Percentiles rank a stretch among this genome's conserved stretches.
These are phyloP conservation scores for Pulveroboletus frians DNA, from an alignment of 768 basidiomycete genomes.

Conservation along the genomic window DNA sequence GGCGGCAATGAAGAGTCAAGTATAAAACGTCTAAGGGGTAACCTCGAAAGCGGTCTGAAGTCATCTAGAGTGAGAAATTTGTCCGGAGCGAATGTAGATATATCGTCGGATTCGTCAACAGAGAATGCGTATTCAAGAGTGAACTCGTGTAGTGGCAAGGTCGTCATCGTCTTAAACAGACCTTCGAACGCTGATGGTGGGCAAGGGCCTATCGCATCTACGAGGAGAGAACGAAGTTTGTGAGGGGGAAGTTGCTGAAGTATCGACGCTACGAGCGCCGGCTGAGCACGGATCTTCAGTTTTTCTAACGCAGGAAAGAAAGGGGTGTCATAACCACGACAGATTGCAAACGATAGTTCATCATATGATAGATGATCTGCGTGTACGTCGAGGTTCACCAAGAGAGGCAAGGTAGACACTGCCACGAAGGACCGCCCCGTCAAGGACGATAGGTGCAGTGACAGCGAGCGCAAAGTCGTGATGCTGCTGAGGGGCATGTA, in stretches of 20 bases:
- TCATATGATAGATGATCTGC: constrained; percentile 34
- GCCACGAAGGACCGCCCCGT: constrained; percentile 33
- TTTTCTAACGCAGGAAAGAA: constrained; percentile 36
- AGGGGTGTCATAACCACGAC: background rate
- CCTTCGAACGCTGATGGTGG: constrained; percentile 31
- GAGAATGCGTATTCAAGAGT: constrained; percentile 36
- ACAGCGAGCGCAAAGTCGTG: constrained; percentile 32
- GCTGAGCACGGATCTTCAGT: constrained; percentile 38
- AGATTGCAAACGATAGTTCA: constrained; percentile 8
- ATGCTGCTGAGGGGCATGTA: constrained; percentile 32
- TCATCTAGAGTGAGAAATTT: constrained; percentile 25
- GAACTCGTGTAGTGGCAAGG: constrained; percentile 33
- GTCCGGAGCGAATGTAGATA: constrained; percentile 15
- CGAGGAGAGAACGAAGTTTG: constrained; percentile 33
- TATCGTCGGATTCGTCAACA: constrained; percentile 30
- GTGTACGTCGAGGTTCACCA: constrained; percentile 42
- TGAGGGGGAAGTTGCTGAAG: constrained; percentile 31
- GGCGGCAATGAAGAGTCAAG: constrained; percentile 40
- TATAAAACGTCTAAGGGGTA: constrained; percentile 33
- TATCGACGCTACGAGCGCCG: constrained; percentile 32
- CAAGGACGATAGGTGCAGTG: constrained; percentile 39
- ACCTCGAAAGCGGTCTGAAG: constrained; percentile 32
- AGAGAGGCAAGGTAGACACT: constrained; percentile 34
- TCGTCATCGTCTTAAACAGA: constrained; percentile 31
- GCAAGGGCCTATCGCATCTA: constrained; percentile 34